Conservation (phyloP, 1,139 yeast genomes). For the Pichia sp. region DNA sequence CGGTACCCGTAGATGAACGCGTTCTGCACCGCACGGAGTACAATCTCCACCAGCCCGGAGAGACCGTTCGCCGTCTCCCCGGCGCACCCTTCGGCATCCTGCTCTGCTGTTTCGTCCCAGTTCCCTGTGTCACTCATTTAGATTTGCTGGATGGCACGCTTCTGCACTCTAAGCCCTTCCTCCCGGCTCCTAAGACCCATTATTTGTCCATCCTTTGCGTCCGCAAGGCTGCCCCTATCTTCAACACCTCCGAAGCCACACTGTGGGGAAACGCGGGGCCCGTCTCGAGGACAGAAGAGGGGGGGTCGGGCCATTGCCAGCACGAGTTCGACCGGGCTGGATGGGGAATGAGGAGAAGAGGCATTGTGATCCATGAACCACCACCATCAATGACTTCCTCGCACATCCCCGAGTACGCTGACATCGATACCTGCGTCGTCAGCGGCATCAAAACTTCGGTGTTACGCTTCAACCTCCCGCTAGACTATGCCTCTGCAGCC, state of each 20-base stretch:
- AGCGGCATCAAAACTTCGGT: conserved; percentile 22
- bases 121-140: not conserved
- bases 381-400: too few relatives aligned
- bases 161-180: not conserved
- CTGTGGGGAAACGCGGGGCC: not conserved
- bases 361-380: too few relatives aligned
- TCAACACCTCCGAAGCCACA: not conserved
- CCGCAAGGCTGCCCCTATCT: not conserved
- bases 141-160: not conserved
- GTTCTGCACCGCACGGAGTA: conserved; percentile 25
- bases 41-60: not conserved
- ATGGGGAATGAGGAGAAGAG: too few relatives aligned
- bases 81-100: too few relatives aligned
- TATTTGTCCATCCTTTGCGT: not conserved
- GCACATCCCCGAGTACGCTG: conserved; percentile 1
- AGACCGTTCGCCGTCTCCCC: not conserved
- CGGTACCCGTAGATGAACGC: conserved; percentile 61
- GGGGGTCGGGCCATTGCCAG: not conserved
- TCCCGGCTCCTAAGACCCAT: too few relatives aligned
- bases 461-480: conserved; percentile 27
- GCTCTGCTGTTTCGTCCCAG: not conserved
- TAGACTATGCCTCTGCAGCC: conserved; percentile 20
- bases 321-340: too few relatives aligned
- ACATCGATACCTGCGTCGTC: conserved; percentile 21
- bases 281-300: not conserved